Evolutionary conservation across 208 protist genomes (phyloP), one percentile per base, ranked within the genome.

Genomic region (Sergeia podlipaevii): DNA sequence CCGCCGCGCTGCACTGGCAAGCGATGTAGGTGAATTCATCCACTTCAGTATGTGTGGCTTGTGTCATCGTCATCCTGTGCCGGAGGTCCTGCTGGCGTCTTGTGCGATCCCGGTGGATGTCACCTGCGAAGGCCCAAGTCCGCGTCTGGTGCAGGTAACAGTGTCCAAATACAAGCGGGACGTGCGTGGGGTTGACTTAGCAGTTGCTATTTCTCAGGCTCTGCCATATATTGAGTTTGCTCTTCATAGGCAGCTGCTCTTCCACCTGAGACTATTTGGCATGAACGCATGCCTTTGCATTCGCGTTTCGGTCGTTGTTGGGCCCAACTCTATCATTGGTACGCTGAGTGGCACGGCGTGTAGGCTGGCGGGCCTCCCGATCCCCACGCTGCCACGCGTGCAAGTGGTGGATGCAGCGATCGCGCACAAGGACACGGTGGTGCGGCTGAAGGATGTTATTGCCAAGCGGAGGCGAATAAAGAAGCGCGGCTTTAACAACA

Each of bases 191-290:
- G 74, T 85, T 8, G 80, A 80, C 27, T 76, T 93, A 37, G 92
- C 89, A 2, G 83, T 85, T 39, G 65, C 65, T 11, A 75, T 95
- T 3, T 91, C 83, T 18, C 80, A 96, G 64, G 80, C 83, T 17
- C 70, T 97, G 34, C 89, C 92, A 1, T 95, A 84, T 42, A 81
- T 95, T 38, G 92, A 96, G 70, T 94, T 87, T 52, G 70, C 89
- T 7, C 48, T 97, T 51, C 85, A 97, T 55, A 86, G 90, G 49
- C 89, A 97, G 68, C 77, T 97, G 1, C 45, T 97, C 43, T 89
- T 95, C 51, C 73, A 90, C 34, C 74, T 97, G 7, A 81, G 82
- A 1, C 60, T 96, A 18, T 70, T 78, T 49, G 42, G 77, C 58
- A 55, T 93, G 28, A 97, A 97, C 66, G 79, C 85, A 20, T 90